phyloP scores from a whole-genome alignment of 2,329 filamentous ascomycete species.

The Colletotrichum euphorbiae region DNA sequence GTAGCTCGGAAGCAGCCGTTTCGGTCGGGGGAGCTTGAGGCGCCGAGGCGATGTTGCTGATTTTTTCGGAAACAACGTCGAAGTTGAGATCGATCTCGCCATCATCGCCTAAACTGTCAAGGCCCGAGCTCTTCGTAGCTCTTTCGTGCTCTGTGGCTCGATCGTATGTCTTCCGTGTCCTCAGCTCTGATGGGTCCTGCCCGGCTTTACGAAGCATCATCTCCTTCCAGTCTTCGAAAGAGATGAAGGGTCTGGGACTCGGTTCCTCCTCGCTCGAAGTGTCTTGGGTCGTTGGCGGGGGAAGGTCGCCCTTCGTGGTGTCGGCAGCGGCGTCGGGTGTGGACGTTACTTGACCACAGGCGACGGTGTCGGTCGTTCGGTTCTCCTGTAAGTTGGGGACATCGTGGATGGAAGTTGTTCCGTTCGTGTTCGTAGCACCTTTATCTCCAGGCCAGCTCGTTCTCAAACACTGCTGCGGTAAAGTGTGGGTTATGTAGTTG shows the following conservation, averaged over 20 bases:
- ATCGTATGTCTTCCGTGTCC: constrained; percentile 70
- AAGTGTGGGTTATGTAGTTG: constrained; percentile 84
- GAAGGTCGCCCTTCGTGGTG: not conserved
- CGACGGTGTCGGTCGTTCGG: not conserved
- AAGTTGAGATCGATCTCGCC: constrained; percentile 79
- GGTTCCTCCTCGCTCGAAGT: constrained; percentile 32
- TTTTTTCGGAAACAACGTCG: constrained; percentile 60
- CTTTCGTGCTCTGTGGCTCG: constrained; percentile 60
- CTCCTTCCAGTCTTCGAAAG: constrained; percentile 98
- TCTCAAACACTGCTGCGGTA: constrained; percentile 80
- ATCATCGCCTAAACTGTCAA: constrained; percentile 88
- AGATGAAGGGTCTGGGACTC: constrained; percentile 76
- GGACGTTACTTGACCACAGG: not conserved
- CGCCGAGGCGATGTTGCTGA: constrained; percentile 43
- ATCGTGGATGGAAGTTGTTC: constrained; percentile 28
- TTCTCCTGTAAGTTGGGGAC: not conserved
- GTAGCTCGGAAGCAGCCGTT: constrained; percentile 36
- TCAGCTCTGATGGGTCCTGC: constrained; percentile 70
- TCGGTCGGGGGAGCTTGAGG: constrained; percentile 30
- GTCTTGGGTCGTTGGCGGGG: not conserved
- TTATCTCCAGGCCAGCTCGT: constrained; percentile 62
- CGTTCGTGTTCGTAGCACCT: not conserved
- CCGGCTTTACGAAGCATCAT: constrained; percentile 89
- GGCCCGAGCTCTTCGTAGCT: constrained; percentile 68
- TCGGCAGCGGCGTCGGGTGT: constrained; percentile 38